Evolutionary conservation across 768 basidiomycete species (phyloP).

Genomic region (Lanmaoa pseudosensibilis): DNA sequence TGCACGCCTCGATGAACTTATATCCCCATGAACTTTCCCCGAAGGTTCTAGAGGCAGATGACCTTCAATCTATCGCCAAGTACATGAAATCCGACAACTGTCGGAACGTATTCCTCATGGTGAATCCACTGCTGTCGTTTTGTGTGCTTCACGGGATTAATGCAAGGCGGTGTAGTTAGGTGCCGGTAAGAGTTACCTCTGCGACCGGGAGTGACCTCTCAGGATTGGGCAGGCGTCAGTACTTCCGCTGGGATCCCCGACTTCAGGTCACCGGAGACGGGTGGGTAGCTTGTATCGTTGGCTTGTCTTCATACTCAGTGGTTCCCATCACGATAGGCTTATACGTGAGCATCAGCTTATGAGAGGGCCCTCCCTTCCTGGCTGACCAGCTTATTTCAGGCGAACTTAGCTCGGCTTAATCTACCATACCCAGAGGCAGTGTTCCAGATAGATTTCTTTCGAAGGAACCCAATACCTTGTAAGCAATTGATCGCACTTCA

Average conservation of each 20-base stretch:
- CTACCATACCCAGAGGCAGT: slow-evolving; percentile 95
- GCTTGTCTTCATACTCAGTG: not conserved
- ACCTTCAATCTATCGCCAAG: slow-evolving; percentile 52
- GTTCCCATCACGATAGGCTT: slow-evolving; percentile 14
- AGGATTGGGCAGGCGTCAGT: slow-evolving; percentile 54
- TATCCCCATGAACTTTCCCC: slow-evolving; percentile 6
- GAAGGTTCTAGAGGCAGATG: slow-evolving; percentile 34
- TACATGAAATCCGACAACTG: slow-evolving; percentile 71
- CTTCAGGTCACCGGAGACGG: slow-evolving; percentile 84
- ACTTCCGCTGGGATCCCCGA: slow-evolving; percentile 87
- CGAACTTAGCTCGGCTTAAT: slow-evolving; percentile 72
- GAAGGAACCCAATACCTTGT: slow-evolving; percentile 79
- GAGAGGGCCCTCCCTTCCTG: not conserved
- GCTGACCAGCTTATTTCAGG: slow-evolving; percentile 39
- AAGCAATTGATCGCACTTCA: slow-evolving; percentile 23
- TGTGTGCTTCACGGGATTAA: slow-evolving; percentile 4
- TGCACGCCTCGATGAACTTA: slow-evolving; percentile 12
- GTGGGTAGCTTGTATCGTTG: slow-evolving; percentile 37
- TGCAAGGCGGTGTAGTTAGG: slow-evolving; percentile 48
- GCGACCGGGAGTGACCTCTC: not conserved
- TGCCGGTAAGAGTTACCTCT: slow-evolving; percentile 49
- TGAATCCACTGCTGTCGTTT: slow-evolving; percentile 27
- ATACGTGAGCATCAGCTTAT: slow-evolving; percentile 26
- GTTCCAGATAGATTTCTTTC: slow-evolving; percentile 89
- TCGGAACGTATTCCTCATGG: slow-evolving; percentile 73